Conservation (phyloP, 2,329 filamentous ascomycete genomes). For the Colletotrichum paranaense region DNA sequence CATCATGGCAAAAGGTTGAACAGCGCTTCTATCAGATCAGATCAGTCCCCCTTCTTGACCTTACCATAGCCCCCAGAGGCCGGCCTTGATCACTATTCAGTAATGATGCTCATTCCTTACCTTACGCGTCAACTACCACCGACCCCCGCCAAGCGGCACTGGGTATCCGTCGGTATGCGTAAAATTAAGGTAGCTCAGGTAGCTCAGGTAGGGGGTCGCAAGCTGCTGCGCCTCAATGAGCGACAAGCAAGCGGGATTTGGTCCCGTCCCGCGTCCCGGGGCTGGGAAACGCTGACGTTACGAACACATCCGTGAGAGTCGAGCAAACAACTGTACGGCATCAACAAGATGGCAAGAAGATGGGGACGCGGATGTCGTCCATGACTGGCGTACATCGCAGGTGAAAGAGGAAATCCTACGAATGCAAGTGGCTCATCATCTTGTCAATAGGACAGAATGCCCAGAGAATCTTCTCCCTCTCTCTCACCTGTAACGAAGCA, state of each 20-base stretch:
- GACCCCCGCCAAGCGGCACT: neutral
- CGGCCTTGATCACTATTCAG: neutral
- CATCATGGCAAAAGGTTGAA: neutral
- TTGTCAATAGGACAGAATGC: neutral
- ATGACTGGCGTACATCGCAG: too few species aligned
- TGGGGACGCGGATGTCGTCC: too few species aligned
- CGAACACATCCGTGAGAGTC: neutral
- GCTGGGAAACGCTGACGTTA: neutral
- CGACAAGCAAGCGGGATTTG: neutral
- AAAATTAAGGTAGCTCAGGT: neutral
- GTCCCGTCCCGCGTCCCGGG: neutral
- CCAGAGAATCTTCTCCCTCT: neutral
- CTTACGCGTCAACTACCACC: neutral
- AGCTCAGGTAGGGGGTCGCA: neutral
- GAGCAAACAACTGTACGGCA: neutral
- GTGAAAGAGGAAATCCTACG: too few species aligned
- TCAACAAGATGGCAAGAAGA: too few species aligned
- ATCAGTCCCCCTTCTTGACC: neutral
- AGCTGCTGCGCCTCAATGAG: constrained; percentile 2
- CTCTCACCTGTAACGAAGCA: neutral
- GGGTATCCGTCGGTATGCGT: neutral
- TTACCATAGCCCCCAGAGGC: neutral
- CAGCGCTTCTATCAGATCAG: neutral
- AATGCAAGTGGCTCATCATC: neutral
- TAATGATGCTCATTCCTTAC: neutral